These are phyloP conservation scores for Brassica rapa DNA, from an alignment of 345 rosid species.

Conservation along the genomic window DNA sequence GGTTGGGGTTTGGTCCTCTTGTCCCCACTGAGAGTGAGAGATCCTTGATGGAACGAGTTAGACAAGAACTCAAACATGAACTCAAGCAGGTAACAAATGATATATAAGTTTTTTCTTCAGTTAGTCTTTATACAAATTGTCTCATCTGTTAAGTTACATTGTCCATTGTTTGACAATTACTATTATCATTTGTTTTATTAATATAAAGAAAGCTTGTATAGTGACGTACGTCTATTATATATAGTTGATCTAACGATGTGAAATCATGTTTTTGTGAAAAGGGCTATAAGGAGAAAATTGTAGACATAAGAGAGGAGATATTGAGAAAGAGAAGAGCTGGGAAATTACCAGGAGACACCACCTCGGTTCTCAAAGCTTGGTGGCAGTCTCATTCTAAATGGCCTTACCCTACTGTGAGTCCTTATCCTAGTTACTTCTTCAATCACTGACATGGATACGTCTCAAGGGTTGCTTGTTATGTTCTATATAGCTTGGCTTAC, in stretches of 20 bases:
- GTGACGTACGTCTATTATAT: not conserved
- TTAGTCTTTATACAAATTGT: not conserved
- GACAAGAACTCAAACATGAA: constrained; percentile 94
- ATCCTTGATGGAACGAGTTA: constrained; percentile 94
- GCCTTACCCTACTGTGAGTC: constrained; percentile 94
- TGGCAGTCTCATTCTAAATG: constrained; percentile 97
- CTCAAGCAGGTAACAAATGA: constrained; percentile 70
- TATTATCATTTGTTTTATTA: not conserved
- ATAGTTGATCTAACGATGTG: constrained; percentile 8
- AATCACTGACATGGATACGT: not conserved
- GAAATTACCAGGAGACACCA: constrained; percentile 94
- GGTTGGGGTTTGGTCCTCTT: constrained; percentile 88
- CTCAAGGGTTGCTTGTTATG: not conserved
- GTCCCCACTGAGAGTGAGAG: constrained; percentile 92
- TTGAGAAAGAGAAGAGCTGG: constrained; percentile 96
- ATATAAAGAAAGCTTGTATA: constrained; percentile 4
- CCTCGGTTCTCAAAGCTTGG: constrained; percentile 87
- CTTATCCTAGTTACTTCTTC: not conserved
- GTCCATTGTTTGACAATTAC: not conserved
- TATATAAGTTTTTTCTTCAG: not conserved
- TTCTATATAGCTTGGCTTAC: not conserved
- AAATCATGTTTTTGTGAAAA: constrained; percentile 26
- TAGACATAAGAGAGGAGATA: constrained; percentile 94
- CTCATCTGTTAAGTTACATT: not conserved
- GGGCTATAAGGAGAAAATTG: constrained; percentile 95